These are phyloP conservation scores for Gossypium turneri DNA, from an alignment of 345 rosid species.

Conservation along the genomic window DNA sequence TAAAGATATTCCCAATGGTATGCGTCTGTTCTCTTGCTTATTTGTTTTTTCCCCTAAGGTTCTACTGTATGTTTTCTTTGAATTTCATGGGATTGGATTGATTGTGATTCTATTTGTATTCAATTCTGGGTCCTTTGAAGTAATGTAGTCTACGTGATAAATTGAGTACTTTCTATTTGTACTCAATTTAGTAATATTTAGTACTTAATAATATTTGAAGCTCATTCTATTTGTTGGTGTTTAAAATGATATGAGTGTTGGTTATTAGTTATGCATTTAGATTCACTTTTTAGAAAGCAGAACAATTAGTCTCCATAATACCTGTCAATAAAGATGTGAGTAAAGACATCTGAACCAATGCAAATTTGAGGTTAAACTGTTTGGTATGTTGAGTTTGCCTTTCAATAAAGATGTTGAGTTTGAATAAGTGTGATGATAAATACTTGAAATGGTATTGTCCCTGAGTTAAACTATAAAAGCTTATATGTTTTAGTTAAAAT, in stretches of 20 bases:
- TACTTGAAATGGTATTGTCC: too few species aligned
- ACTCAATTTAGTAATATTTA: background rate
- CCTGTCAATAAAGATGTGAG: background rate
- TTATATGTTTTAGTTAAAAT: too few species aligned
- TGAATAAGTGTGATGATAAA: too few species aligned
- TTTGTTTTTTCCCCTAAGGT: too few species aligned
- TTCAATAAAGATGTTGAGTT: background rate
- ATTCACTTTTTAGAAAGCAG: background rate
- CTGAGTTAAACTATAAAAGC: too few species aligned
- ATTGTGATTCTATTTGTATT: background rate
- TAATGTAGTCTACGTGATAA: background rate
- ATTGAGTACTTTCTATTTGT: background rate
- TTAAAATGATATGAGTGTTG: background rate
- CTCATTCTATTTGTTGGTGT: background rate
- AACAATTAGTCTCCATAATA: background rate
- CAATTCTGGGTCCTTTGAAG: background rate
- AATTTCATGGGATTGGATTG: background rate
- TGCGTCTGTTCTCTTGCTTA: background rate
- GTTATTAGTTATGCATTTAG: background rate
- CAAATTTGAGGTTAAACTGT: background rate
- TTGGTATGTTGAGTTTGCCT: background rate
- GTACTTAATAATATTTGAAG: background rate
- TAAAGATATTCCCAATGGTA: conserved; percentile 94
- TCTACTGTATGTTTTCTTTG: background rate
- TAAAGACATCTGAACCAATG: background rate